Evolutionary conservation across 2,329 filamentous ascomycete species (phyloP), one percentile per base, ranked within the genome.

Genomic region (Botrytis paeoniae): DNA sequence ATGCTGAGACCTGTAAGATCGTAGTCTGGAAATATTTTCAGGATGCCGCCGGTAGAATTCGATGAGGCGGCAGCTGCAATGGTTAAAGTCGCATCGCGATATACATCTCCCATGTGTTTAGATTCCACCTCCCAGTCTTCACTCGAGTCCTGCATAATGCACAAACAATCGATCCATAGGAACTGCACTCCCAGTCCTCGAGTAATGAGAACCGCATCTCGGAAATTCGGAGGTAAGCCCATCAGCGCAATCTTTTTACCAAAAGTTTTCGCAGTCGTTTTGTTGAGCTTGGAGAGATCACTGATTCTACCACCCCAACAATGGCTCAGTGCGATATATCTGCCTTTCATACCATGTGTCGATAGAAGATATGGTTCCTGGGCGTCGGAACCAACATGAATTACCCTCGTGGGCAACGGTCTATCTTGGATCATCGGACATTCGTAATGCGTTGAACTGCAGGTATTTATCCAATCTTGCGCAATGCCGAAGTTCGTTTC

Each of bases 321-420:
- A 60, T 69, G 48, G 4, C 66, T 69, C 2, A 69, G 4, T 60
- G 66, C 66, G 16, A 69, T 60, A 4, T 16, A 69, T 32, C 45
- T 57, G 4, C 66, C 66, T 1, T 20, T 41, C 9, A 1, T 32
- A 4, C 29, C 1, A 25, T 43, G 1, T 20, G 66, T 60, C 7
- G 1, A 2, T 0, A 69, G 1, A 0, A 77, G 20, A n/a, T 61
- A 62, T 6, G 74, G 75, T 16, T 75, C 70, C 20, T 35, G 3
- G 8, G 4, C 20, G 1, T 74, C 69, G 0, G 74, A 70, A 1
- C 76, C 76, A 35, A 77, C 74, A 71, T 77, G 54, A 7, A 76
- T 69, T 0, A 77, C 70, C 57, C 76, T 65, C 20, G 72, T 65
- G 2, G 76, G 76, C 9, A 77, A 45, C 2, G 32, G 25, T 7